Evolutionary conservation across 2,329 filamentous ascomycete species (phyloP).

Genomic region (Aspergillus sp.): DNA sequence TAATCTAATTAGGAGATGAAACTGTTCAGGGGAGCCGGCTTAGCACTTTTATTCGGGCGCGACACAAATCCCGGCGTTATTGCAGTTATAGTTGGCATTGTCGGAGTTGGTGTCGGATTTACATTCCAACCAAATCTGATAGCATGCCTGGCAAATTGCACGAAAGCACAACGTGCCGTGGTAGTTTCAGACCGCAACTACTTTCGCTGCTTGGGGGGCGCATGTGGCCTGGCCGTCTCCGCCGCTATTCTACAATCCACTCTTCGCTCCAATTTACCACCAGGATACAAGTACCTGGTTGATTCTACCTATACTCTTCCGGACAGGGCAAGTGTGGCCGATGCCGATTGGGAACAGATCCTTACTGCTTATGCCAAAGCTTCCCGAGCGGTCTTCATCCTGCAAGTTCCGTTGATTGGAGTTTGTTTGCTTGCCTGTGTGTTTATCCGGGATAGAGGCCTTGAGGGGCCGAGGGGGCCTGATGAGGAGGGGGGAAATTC

Average conservation of each 20-base stretch:
- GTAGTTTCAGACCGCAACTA: slow-evolving; percentile 58
- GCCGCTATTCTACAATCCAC: slow-evolving; percentile 43
- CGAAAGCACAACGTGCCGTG: slow-evolving; percentile 51
- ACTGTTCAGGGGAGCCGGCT: slow-evolving; percentile 38
- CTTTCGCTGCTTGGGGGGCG: slow-evolving; percentile 51
- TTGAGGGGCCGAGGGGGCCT: slow-evolving; percentile 31
- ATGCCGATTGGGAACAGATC: slow-evolving; percentile 34
- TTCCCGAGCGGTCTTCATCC: slow-evolving; percentile 48
- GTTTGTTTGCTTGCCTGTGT: slow-evolving; percentile 44
- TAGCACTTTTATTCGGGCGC: slow-evolving; percentile 44
- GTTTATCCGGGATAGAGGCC: slow-evolving; percentile 45
- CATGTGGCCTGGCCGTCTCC: slow-evolving; percentile 50
- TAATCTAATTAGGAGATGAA: too few relatives aligned
- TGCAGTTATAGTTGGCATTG: slow-evolving; percentile 42
- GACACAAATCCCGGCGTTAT: slow-evolving; percentile 43
- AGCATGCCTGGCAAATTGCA: slow-evolving; percentile 51
- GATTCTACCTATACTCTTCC: slow-evolving; percentile 35
- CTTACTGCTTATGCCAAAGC: slow-evolving; percentile 47
- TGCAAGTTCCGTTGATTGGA: slow-evolving; percentile 49
- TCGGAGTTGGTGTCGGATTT: slow-evolving; percentile 48
- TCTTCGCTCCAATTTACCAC: slow-evolving; percentile 33
- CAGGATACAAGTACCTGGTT: slow-evolving; percentile 29
- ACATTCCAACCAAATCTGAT: slow-evolving; percentile 48
- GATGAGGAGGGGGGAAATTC: slow-evolving; percentile 19
- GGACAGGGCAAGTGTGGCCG: slow-evolving; percentile 17